These are phyloP conservation scores for Barnettozyma botsteinii DNA, from an alignment of 805 yeast genomes.

Conservation along the genomic window DNA sequence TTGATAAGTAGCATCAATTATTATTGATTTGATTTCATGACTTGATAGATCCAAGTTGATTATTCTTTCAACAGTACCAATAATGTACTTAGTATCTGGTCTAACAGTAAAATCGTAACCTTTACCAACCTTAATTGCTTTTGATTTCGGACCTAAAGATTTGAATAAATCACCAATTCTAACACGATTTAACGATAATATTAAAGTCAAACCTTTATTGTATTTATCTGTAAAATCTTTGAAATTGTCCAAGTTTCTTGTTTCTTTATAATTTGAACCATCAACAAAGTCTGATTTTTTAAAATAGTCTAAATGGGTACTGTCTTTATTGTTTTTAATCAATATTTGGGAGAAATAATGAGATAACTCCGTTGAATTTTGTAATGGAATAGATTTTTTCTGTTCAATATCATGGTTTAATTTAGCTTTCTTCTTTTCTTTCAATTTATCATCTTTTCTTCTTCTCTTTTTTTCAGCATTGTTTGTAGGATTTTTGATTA, in stretches of 20 bases:
- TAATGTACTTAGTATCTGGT: slow-evolving; percentile 23
- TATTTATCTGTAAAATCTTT: slow-evolving; percentile 46
- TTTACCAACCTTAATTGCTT: slow-evolving; percentile 24
- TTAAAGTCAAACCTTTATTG: slow-evolving; percentile 41
- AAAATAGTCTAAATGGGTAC: slow-evolving; percentile 70
- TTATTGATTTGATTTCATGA: slow-evolving; percentile 21
- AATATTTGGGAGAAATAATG: slow-evolving; percentile 61
- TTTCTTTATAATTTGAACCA: slow-evolving; percentile 50
- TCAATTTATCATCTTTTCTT: slow-evolving; percentile 39
- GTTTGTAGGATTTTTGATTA: slow-evolving; percentile 9
- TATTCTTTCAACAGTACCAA: slow-evolving; percentile 25
- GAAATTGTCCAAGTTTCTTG: slow-evolving; percentile 51
- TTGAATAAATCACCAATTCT: slow-evolving; percentile 84
- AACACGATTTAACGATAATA: slow-evolving; percentile 69
- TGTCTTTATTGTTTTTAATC: slow-evolving; percentile 54
- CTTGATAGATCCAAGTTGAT: slow-evolving; percentile 14
- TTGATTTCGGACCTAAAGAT: slow-evolving; percentile 35
- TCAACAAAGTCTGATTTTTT: slow-evolving; percentile 52
- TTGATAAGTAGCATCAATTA: slow-evolving; percentile 24
- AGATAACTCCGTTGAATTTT: slow-evolving; percentile 54
- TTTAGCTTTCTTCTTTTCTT: slow-evolving; percentile 58
- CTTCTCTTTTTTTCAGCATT: slow-evolving; percentile 20
- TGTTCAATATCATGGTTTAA: slow-evolving; percentile 58
- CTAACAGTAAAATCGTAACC: slow-evolving; percentile 24
- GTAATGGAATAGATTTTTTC: slow-evolving; percentile 49